A percentile compares a stretch with the other conserved stretches of the same genome.
These are phyloP conservation scores for Solanum pinnatisectum DNA, from an alignment of 257 asterid species.

Conservation along the genomic window DNA sequence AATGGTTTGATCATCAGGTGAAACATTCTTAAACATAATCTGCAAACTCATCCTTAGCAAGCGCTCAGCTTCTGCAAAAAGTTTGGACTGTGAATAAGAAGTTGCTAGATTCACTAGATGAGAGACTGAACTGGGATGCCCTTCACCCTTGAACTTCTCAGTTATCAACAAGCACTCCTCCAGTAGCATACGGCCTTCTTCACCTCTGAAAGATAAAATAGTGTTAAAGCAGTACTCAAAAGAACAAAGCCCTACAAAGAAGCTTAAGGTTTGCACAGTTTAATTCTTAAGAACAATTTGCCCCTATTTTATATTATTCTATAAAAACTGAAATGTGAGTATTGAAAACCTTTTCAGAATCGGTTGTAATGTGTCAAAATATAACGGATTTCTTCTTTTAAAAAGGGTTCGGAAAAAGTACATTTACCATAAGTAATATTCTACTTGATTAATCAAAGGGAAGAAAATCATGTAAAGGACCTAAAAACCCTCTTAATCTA, in stretches of 20 bases:
- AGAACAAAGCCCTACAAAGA: neutral
- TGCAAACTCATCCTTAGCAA: slow-evolving; percentile 61
- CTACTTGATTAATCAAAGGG: neutral
- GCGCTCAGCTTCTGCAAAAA: slow-evolving; percentile 80
- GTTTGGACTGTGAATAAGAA: slow-evolving; percentile 76
- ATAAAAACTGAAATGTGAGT: neutral
- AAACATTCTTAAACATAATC: slow-evolving; percentile 48
- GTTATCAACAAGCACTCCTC: slow-evolving; percentile 59
- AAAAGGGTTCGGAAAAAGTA: neutral
- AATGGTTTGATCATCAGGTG: slow-evolving; percentile 73
- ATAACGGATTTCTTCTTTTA: neutral
- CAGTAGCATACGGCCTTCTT: slow-evolving; percentile 70
- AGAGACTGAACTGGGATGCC: slow-evolving; percentile 62
- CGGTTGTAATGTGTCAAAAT: neutral
- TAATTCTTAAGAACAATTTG: neutral
- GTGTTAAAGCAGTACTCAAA: neutral
- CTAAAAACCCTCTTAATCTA: neutral
- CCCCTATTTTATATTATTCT: neutral
- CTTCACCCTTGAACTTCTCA: slow-evolving; percentile 63
- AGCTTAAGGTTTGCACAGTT: neutral
- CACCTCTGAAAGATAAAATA: slow-evolving; percentile 33
- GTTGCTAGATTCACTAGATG: slow-evolving; percentile 83
- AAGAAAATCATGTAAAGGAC: neutral
- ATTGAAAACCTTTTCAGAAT: neutral
- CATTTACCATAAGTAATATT: neutral